Evolutionary conservation across 371 early-diverging fungal genomes (phyloP), one percentile per base, ranked within the genome.

Genomic region (Mortierella sp.): DNA sequence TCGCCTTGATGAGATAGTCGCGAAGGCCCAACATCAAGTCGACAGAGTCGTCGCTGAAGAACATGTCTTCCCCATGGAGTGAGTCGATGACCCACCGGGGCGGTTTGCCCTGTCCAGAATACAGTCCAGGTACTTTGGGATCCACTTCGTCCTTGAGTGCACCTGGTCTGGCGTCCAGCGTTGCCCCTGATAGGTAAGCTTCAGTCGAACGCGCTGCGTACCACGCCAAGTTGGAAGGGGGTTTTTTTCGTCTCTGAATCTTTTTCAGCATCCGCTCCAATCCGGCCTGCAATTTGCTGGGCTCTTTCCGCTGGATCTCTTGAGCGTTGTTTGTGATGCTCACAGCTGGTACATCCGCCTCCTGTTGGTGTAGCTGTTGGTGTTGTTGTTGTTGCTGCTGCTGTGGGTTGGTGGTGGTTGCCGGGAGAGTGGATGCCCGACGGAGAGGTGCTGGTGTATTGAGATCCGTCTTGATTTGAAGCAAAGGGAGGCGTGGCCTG

Each of bases 381-480:
- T 48, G 39, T 12, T 55, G n/a, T 6, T 31, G 26, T 38, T n/a
- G 38, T 9, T 46, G 24, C 16, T 45, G 18, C 9, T 45, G 39
- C 16, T 50, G 55, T 34, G 30, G 14, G 10, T 27, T 30, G 3
- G 58, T 14, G 7, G 41, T 56, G 9, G 48, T 3, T 34, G 50
- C 9, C 26, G 30, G 46, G 10, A 43, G 41, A 2, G 51, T 60
- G 10, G 53, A 18, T 2, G 59, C 0, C 16, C 76, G 48, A 2
- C 64, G 65, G 23, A 55, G 54, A 13, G 64, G 18, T 2, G 41
- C n/a, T 28, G 59, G 14, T 0, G 47, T 54, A 28, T 41, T 54
- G 19, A 74, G 66, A 19, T 74, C 76, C 18, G 76, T 74, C 50
- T 58, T 74, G 52, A 74, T 74, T 23, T 74, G 65, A 0, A 74